These are phyloP conservation scores for Alternaria hordeiaustralica DNA, from an alignment of 2,329 filamentous ascomycete species.

Conservation along the genomic window DNA sequence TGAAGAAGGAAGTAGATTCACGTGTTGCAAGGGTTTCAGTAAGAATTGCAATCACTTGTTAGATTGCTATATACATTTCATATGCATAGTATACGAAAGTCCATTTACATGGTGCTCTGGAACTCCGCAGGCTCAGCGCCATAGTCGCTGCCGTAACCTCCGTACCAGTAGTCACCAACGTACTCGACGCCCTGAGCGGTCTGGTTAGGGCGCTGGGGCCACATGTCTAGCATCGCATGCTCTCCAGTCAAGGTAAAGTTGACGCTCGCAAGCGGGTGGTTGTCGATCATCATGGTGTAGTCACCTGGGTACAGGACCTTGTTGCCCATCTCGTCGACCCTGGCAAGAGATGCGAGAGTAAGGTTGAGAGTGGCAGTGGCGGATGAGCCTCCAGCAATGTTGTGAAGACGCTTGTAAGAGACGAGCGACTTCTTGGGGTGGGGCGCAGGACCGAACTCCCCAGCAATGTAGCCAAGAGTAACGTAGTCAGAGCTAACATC, in stretches of 20 bases:
- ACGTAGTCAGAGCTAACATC: conserved; percentile 60
- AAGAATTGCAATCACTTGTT: background rate
- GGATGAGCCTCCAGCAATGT: conserved; percentile 47
- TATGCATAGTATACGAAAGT: background rate
- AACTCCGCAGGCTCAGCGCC: background rate
- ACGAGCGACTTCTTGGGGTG: conserved; percentile 62
- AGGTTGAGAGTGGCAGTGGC: conserved; percentile 50
- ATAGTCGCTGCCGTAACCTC: conserved; percentile 20
- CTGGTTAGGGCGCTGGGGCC: conserved; percentile 37
- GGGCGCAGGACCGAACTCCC: conserved; percentile 58
- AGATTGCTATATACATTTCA: background rate
- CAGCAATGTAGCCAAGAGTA: conserved; percentile 58
- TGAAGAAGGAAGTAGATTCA: background rate
- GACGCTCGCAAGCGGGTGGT: conserved; percentile 17
- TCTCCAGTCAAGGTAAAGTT: conserved; percentile 35
- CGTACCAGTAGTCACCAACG: conserved; percentile 29
- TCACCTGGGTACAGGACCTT: conserved; percentile 61
- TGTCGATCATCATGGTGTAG: conserved; percentile 49
- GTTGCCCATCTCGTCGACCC: conserved; percentile 60
- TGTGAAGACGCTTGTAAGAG: conserved; percentile 56
- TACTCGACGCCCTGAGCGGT: conserved; percentile 25
- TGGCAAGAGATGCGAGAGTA: conserved; percentile 58
- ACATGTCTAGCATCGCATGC: conserved; percentile 30
- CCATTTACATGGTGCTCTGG: background rate
- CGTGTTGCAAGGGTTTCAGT: background rate